Conservation (phyloP, 345 rosid species). For the Hibiscus tridactylites region DNA sequence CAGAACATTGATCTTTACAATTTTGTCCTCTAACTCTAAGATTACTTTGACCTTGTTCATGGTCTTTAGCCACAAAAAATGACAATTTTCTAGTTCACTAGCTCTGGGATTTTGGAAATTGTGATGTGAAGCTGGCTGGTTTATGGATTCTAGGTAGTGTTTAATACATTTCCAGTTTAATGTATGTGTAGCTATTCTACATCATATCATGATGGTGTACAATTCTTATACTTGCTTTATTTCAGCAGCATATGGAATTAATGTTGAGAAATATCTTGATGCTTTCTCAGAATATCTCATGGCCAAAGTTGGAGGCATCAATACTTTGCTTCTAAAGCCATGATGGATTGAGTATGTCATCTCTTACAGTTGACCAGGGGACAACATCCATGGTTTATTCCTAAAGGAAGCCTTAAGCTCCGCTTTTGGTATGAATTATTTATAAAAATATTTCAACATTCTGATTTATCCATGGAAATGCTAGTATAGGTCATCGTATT, state of each 20-base stretch:
- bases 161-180: neutral
- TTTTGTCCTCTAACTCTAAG: neutral
- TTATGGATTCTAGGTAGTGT: neutral
- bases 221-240: neutral
- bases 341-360: conserved; percentile 1
- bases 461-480: neutral
- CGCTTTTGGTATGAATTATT: conserved; percentile 1
- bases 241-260: conserved; percentile 1
- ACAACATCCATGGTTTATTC: conserved; percentile 4
- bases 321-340: conserved; percentile 3
- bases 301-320: neutral
- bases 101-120: neutral
- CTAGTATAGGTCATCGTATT: neutral
- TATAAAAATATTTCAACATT: neutral
- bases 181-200: neutral
- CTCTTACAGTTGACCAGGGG: conserved; percentile 1
- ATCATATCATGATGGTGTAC: neutral
- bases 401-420: neutral
- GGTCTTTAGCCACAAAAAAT: neutral
- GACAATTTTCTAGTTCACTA: neutral
- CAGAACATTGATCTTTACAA: neutral
- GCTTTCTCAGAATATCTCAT: conserved; percentile 5
- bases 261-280: conserved; percentile 3
- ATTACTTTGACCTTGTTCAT: neutral
- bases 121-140: neutral